These are phyloP conservation scores for Xylariaceae sp. DNA, from an alignment of 2,329 filamentous ascomycete genomes.

Conservation along the genomic window DNA sequence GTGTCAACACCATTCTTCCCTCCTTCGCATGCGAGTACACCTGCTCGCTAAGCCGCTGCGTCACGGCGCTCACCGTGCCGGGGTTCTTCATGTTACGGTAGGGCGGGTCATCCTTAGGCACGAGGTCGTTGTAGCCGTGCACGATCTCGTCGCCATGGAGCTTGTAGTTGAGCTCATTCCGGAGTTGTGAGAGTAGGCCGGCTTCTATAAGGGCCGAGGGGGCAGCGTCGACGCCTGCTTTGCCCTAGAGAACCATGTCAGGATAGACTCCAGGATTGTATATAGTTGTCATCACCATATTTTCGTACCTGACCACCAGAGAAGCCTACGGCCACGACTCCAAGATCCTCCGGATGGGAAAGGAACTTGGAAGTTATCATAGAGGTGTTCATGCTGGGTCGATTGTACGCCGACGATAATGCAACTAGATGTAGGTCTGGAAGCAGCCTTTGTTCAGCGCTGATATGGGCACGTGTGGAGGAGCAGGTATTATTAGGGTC, in stretches of 20 bases:
- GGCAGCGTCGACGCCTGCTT: slow-evolving; percentile 88
- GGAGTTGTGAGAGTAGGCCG: slow-evolving; percentile 83
- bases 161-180: slow-evolving; percentile 85
- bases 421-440: background rate
- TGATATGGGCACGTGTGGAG: background rate
- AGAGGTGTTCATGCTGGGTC: slow-evolving; percentile 56
- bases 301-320: slow-evolving; percentile 85
- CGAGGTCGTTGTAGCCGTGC: slow-evolving; percentile 79
- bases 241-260: slow-evolving; percentile 60
- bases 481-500: too few relatives aligned
- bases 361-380: slow-evolving; percentile 76
- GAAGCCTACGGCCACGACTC: slow-evolving; percentile 93
- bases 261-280: background rate
- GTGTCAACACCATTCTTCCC: slow-evolving; percentile 87
- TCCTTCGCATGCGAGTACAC: slow-evolving; percentile 85
- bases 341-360: slow-evolving; percentile 77
- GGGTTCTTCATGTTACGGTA: slow-evolving; percentile 96
- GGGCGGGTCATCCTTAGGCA: slow-evolving; percentile 74
- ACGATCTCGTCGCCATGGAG: slow-evolving; percentile 83
- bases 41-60: slow-evolving; percentile 77
- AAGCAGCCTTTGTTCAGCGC: background rate
- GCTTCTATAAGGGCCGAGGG: slow-evolving; percentile 87
- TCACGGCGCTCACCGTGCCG: slow-evolving; percentile 83
- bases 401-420: too few relatives aligned
- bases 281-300: background rate